Evolutionary conservation across 1,284 basidiomycete genomes (phyloP), one percentile per base, ranked within the genome.

Genomic region (Ustilago sp.): DNA sequence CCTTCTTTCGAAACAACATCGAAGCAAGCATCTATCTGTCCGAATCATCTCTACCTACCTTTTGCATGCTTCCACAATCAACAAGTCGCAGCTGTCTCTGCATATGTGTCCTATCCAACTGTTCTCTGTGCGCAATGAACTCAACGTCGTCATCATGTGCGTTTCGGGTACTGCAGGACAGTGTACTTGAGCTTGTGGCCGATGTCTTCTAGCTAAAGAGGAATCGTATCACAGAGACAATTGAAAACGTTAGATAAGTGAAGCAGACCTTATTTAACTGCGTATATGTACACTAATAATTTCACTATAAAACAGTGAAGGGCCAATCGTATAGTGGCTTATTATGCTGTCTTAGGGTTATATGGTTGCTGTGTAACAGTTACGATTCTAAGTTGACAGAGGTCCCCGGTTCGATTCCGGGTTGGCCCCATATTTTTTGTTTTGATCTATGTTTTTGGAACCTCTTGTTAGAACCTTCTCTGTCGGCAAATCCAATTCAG

Each of bases 341-440:
- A 77, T 77, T 77, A 77, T 77, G 69, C 74, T 77, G 74, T 77
- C 74, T 77, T 77, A 77, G 74, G 74, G 74, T 56, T 19, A 19
- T 59, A n/a, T 15, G 39, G 12, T 28, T 31, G 12, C 34, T 1
- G 35, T 36, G 34, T n/a, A 43, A 50, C 48, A 52, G 51, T 38
- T 1, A 1, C 43, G n/a, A 28, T 57, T 15, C 67, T 69, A 69
- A 63, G 67, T 69, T 72, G 69, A 72, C 69, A 65, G 69, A 66
- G 66, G 63, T 72, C 69, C 62, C 65, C 58, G 56, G 59, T 72
- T 76, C 69, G 69, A 62, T 63, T 66, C 65, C 54, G 58, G 65
- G 61, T 68, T 75, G 63, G 63, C 59, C 55, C 68, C 56, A 17
- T 34, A 32, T 4, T 54, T 72, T 55, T 62, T 67, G 52, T 15